A percentile compares a stretch with the other conserved stretches of the same genome.
phyloP scores from a whole-genome alignment of 2,329 filamentous ascomycete species.

The Alternaria triticina region DNA sequence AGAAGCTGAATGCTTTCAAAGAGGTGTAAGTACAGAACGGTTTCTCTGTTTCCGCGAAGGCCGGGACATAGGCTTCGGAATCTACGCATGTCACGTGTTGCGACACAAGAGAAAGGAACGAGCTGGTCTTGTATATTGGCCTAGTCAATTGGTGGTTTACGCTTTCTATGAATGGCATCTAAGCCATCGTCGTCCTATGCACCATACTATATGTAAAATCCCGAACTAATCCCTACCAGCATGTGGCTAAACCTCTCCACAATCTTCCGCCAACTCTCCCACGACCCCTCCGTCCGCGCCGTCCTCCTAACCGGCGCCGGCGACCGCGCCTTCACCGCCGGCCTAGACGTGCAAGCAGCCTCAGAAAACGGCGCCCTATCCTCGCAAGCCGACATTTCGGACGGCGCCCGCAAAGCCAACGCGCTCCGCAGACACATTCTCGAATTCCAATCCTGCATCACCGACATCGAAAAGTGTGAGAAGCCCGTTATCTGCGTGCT shows the following conservation, averaged over 20 bases:
- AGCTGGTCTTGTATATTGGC: too few relatives aligned
- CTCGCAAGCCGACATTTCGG: constrained; percentile 48
- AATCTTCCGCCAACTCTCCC: constrained; percentile 75
- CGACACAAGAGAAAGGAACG: too few relatives aligned
- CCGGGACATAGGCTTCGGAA: not conserved
- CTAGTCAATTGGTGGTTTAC: too few relatives aligned
- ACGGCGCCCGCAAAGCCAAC: constrained; percentile 65
- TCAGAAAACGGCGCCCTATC: constrained; percentile 58
- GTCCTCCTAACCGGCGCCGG: constrained; percentile 83
- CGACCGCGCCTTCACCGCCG: constrained; percentile 82
- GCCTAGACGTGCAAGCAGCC: constrained; percentile 80
- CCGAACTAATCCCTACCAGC: constrained; percentile 47
- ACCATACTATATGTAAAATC: too few relatives aligned
- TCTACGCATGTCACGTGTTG: not conserved
- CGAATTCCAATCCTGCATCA: constrained; percentile 82
- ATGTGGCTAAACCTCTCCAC: constrained; percentile 85
- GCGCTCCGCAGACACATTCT: constrained; percentile 69
- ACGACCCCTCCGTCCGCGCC: constrained; percentile 73
- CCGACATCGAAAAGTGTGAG: constrained; percentile 80
- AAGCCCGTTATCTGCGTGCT: constrained; percentile 63
- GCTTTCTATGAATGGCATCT: too few relatives aligned
- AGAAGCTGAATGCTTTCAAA: constrained; percentile 87
- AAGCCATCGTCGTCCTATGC: too few relatives aligned
- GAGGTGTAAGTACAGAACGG: constrained; percentile 59
- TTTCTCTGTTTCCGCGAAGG: not conserved